A percentile compares a stretch with the other conserved stretches of the same genome.
Evolutionary conservation across 345 rosid genomes (phyloP).

Genomic region (Eucalyptus melliodora): DNA sequence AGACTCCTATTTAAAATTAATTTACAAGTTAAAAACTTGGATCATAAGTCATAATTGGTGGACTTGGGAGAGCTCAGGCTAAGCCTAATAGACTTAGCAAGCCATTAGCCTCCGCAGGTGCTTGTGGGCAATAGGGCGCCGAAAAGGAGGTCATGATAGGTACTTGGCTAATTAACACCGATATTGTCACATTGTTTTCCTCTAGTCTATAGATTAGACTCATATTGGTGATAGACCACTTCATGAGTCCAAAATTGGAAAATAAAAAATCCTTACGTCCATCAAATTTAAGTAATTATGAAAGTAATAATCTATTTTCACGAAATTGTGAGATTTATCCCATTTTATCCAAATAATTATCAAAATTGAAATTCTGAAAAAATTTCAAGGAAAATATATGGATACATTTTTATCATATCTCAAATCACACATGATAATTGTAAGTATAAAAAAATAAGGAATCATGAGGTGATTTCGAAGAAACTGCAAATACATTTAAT

Average conservation of each 20-base stretch:
- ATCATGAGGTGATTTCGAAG: background rate
- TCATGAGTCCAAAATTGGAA: background rate
- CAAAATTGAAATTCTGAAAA: background rate
- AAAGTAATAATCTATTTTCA: background rate
- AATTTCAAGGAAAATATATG: background rate
- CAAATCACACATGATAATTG: background rate
- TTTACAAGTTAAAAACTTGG: too few relatives aligned
- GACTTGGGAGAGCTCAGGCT: too few relatives aligned
- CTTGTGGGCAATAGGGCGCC: accelerated
- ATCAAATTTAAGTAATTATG: background rate
- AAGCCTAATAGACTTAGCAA: too few relatives aligned
- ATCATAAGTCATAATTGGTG: too few relatives aligned
- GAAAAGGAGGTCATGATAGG: too few relatives aligned
- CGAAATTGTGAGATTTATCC: background rate
- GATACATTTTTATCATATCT: background rate
- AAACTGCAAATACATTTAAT: background rate
- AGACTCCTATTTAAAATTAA: too few relatives aligned
- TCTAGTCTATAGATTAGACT: background rate
- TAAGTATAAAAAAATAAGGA: background rate
- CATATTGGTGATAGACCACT: background rate
- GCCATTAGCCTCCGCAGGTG: too few relatives aligned
- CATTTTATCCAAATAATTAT: too few relatives aligned
- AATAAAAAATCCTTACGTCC: background rate
- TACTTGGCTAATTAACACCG: background rate
- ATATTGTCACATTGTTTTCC: background rate